phyloP scores from a whole-genome alignment of 805 yeast species.

The Clavispora asparagi region DNA sequence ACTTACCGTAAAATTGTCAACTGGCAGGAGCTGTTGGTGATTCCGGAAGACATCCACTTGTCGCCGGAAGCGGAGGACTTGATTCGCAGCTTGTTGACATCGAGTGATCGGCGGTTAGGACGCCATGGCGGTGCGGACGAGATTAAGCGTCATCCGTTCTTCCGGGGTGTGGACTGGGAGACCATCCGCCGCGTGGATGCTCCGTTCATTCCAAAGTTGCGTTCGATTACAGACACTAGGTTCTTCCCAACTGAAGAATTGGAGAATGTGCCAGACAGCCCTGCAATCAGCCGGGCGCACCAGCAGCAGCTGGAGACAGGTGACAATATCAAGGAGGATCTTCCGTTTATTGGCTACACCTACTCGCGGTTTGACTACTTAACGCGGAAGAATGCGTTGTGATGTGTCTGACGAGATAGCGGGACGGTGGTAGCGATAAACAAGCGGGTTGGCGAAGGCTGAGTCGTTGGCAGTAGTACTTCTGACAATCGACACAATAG shows the following conservation, averaged over 20 bases:
- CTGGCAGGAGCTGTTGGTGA: constrained; percentile 82
- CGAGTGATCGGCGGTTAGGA: constrained; percentile 77
- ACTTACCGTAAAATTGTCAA: constrained; percentile 86
- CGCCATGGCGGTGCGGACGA: constrained; percentile 90
- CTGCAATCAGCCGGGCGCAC: constrained; percentile 52
- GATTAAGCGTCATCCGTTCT: constrained; percentile 85
- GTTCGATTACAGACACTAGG: constrained; percentile 91
- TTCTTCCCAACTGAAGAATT: constrained; percentile 98
- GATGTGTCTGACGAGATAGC: neutral
- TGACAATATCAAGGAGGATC: constrained; percentile 67
- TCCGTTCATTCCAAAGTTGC: constrained; percentile 87
- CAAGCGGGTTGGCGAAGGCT: too few species aligned
- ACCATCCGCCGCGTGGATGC: constrained; percentile 84
- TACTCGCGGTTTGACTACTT: constrained; percentile 91
- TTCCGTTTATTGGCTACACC: constrained; percentile 97
- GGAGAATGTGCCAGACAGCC: constrained; percentile 90
- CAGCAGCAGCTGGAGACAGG: constrained; percentile 47
- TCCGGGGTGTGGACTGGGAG: constrained; percentile 95
- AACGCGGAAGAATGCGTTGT: constrained; percentile 65
- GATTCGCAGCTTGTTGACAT: constrained; percentile 69
- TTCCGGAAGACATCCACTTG: constrained; percentile 89
- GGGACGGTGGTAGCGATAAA: too few species aligned
- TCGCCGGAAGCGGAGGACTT: constrained; percentile 87
- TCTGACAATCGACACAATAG: too few species aligned
- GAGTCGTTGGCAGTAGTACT: too few species aligned